Base-by-base conservation (phyloP, 1,139 yeast genomes). In the Suhomyces maxii region DNA sequence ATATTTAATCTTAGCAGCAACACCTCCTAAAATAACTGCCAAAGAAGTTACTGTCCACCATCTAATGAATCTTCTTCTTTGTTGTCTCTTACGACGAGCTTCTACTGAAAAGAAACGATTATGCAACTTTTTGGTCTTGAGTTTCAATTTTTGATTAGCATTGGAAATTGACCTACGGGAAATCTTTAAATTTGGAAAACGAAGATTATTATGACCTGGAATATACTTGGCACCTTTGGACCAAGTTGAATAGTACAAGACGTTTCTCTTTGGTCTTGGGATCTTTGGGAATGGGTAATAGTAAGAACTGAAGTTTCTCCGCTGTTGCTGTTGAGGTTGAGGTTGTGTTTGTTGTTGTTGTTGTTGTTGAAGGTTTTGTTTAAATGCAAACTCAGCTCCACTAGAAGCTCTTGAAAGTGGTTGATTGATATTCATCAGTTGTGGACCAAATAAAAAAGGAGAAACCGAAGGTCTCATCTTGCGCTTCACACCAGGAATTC, bases 41-140 rank as follows among this genome's bases (percentile, higher is more conserved):
- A 84, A 76, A 0, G 87, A 80, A 7, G 88, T 82, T 36, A 84
- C 64, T 2, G 88, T 82, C 80, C 87, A 82, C 84, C 89, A 84
- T 55, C 82, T 79, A 50, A 83, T 76, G 56, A 82, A 76, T 38
- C 74, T 68, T 49, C 81, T 70, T 46, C 78, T 64, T 51, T 76
- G 79, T 49, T 71, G 75, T 52, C 77, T 66, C 53, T 64, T 66
- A 45, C 63, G 58, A 41, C 79, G 64, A 14, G 78, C 77, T 55
- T 74, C 80, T 26, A 67, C 66, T 1, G 79, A 68, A 54, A 77
- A 76, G 51, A 72, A 73, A 35, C 79, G 60, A 42, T 65, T 66
- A 46, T 68, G 78, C 33, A 71, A 56, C 47, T 64, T 69, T 34
- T 64, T 63, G 28, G 78, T 70, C 52, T 71, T 68, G 51, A 51